Evolutionary conservation across 2,329 filamentous ascomycete species (phyloP).

Genomic region (Xylariaceae sp.): DNA sequence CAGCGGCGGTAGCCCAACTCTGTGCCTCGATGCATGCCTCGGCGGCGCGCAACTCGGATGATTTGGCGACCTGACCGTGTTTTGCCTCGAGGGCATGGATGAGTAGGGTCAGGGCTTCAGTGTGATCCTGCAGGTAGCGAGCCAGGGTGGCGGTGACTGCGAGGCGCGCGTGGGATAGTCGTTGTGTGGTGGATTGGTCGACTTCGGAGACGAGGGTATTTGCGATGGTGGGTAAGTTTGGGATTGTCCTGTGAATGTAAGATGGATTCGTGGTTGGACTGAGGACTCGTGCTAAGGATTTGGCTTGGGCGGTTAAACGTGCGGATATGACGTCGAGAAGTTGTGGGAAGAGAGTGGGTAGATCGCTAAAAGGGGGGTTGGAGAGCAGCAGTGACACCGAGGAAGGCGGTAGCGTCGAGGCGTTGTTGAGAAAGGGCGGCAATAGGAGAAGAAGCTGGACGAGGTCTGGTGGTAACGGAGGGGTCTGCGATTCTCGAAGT

Average conservation of each 20-base stretch:
- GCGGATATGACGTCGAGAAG: slow-evolving; percentile 45
- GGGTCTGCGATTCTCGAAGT: slow-evolving; percentile 17
- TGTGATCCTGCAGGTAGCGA: slow-evolving; percentile 38
- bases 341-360: slow-evolving; percentile 44
- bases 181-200: slow-evolving; percentile 16
- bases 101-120: slow-evolving; percentile 38
- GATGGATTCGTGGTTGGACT: slow-evolving; percentile 49
- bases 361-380: slow-evolving; percentile 44
- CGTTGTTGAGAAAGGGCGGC: slow-evolving; percentile 41
- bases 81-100: slow-evolving; percentile 51
- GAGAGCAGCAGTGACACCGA: slow-evolving; percentile 43
- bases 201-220: slow-evolving; percentile 35
- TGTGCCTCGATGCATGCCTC: slow-evolving; percentile 42
- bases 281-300: slow-evolving; percentile 43
- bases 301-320: slow-evolving; percentile 45
- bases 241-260: slow-evolving; percentile 53
- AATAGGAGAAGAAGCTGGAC: slow-evolving; percentile 52
- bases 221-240: slow-evolving; percentile 41
- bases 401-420: slow-evolving; percentile 34
- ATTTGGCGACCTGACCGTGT: slow-evolving; percentile 47
- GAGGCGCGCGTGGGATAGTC: slow-evolving; percentile 38
- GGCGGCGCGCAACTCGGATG: slow-evolving; percentile 46
- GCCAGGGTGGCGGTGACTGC: slow-evolving; percentile 35
- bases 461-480: slow-evolving; percentile 39
- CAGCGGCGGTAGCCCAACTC: slow-evolving; percentile 36